Evolutionary conservation across 1,139 yeast genomes (phyloP), one percentile per base, ranked within the genome.

Genomic region (Diutina rugosa): DNA sequence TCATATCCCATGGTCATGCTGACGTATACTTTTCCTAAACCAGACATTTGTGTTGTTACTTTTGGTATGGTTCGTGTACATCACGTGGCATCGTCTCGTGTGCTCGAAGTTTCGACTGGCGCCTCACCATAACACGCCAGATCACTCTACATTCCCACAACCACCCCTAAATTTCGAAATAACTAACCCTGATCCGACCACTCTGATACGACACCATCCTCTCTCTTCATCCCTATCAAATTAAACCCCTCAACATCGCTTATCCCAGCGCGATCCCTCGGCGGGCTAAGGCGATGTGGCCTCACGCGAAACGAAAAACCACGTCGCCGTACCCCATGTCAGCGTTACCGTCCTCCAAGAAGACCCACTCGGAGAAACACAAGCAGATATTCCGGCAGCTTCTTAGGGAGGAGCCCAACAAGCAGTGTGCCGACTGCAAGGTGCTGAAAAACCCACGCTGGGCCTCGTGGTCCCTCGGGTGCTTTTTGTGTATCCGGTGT

Each of bases 391-490:
- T 90, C 61, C 82, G 82, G 67, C 84, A 85, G 56, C 76, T 90
- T 51, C 78, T 91, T 55, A 84, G 81, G 61, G 96, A 90, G 63
- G 82, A 84, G 1, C 81, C 82, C 52, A 93, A 93, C 73, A 82
- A 80, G 66, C 71, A 73, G 55, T 93, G 99, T 70, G 96, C 93
- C 1, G 99, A 93, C 69, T 93, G 99, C 71, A 93, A 93, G 69
- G 78, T 84, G 0, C 79, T 93, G 18, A 81, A 87, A 51, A 96
- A 91, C 69, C 99, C 99, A 16, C 77, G 99, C 57, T 93, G 99
- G 99, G 97, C 98, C 10, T 85, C 95, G 28, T 93, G 98, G 97
- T 90, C 85, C 63, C 71, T 93, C 58, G 99, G 99, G 38, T 82
- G 95, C 59, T 91, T 93, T 65, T 79, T 93, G 53, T 93, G 99